Evolutionary conservation across 2,329 filamentous ascomycete genomes (phyloP).

Genomic region (Diaporthe velutina): DNA sequence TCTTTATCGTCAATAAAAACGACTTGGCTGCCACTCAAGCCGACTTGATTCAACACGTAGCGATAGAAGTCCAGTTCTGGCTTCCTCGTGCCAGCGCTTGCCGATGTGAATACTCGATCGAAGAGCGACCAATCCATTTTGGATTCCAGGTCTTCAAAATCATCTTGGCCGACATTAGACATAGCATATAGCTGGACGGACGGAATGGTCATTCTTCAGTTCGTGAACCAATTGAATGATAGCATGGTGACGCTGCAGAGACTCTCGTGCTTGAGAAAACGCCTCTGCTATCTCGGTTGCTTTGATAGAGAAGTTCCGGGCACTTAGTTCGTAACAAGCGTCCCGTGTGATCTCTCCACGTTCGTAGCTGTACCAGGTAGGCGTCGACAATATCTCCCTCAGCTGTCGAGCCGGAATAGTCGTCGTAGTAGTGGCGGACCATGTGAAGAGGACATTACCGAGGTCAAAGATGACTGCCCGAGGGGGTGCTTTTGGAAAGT

Average conservation of each 20-base stretch:
- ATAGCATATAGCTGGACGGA: no score
- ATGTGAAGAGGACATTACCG: not conserved
- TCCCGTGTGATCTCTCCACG: conserved; percentile 46
- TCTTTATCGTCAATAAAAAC: conserved; percentile 18
- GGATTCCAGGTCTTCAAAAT: conserved; percentile 44
- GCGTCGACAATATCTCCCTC: no score
- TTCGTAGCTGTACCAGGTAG: no score
- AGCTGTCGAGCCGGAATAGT: conserved; percentile 45
- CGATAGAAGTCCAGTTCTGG: conserved; percentile 50
- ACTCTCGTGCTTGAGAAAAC: conserved; percentile 46
- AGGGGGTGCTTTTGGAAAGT: not conserved
- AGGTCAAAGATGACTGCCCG: not conserved
- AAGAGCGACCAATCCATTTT: conserved; percentile 50
- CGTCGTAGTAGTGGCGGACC: not conserved
- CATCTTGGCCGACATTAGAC: conserved; percentile 49
- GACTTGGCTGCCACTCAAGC: not conserved
- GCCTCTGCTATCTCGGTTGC: conserved; percentile 45
- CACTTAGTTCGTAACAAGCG: conserved; percentile 43
- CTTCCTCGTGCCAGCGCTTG: conserved; percentile 50
- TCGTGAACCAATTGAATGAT: conserved; percentile 43
- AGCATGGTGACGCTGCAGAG: conserved; percentile 44
- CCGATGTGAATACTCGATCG: conserved; percentile 51
- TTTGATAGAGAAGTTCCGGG: conserved; percentile 44
- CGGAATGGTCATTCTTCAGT: conserved; percentile 43
- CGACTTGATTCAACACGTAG: conserved; percentile 46